These are phyloP conservation scores for Stipa capillata DNA, from an alignment of 176 grass and related monocot genomes.

Conservation along the genomic window DNA sequence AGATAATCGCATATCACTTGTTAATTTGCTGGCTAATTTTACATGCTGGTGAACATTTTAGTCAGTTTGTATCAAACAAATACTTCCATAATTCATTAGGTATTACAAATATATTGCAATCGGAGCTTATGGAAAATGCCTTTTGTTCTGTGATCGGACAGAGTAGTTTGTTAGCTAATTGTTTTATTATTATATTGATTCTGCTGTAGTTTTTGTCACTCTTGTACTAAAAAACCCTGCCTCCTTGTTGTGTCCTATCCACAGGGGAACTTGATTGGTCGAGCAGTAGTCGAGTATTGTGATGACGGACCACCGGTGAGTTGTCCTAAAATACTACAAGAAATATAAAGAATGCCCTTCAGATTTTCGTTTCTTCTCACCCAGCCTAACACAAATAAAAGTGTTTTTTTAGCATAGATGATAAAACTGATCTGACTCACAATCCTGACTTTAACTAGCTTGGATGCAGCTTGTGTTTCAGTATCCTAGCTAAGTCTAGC, in stretches of 20 bases:
- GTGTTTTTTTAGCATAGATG: too few species aligned
- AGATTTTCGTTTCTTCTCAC: neutral
- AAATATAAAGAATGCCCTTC: neutral
- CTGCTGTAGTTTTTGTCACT: neutral
- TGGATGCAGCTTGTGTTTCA: too few species aligned
- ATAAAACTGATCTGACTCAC: too few species aligned
- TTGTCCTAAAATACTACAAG: neutral
- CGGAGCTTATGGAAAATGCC: neutral
- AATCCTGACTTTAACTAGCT: too few species aligned
- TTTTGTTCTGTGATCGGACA: neutral
- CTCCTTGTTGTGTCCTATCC: neutral
- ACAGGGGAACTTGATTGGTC: conserved; percentile 84
- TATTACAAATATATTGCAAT: neutral
- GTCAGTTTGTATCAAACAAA: too few species aligned
- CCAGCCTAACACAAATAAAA: too few species aligned
- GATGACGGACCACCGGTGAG: conserved; percentile 73
- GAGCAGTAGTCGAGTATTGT: conserved; percentile 80
- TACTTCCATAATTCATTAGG: too few species aligned
- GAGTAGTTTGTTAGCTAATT: neutral
- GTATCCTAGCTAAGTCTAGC: too few species aligned
- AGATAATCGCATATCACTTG: too few species aligned
- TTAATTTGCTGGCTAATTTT: too few species aligned
- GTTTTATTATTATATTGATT: neutral
- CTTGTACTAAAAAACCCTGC: neutral
- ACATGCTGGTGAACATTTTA: too few species aligned